phyloP scores from a whole-genome alignment of 2,329 filamentous ascomycete genomes.

The Leptodontidium sp. region DNA sequence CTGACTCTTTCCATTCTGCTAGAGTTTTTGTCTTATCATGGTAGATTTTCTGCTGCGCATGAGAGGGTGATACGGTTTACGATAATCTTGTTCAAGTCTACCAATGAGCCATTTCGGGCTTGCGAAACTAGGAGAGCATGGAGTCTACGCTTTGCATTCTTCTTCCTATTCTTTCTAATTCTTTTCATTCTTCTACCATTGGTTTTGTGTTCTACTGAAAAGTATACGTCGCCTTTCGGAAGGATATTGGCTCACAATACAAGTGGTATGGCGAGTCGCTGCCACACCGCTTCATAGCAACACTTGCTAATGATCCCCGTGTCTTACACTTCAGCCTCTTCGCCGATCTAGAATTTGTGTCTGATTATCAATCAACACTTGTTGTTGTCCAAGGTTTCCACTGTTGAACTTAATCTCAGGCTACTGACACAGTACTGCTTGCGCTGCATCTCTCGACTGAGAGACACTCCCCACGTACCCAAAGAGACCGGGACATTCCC shows the following conservation, averaged over 20 bases:
- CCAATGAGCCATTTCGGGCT: too few species aligned
- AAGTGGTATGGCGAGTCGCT: neutral
- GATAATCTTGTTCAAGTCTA: too few species aligned
- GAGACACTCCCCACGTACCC: neutral
- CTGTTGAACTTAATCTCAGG: neutral
- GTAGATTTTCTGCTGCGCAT: too few species aligned
- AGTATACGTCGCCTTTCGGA: neutral
- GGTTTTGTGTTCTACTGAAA: neutral
- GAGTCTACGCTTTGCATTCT: neutral
- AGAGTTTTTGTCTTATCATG: too few species aligned
- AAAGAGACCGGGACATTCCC: constrained; percentile 1
- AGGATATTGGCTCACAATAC: neutral
- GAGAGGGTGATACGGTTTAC: too few species aligned
- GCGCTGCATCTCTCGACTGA: neutral
- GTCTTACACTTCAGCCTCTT: constrained; percentile 1
- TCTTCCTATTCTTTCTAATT: neutral
- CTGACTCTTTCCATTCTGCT: too few species aligned
- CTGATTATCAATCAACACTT: constrained; percentile 3
- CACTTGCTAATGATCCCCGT: too few species aligned
- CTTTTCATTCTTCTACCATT: neutral
- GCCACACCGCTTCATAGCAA: neutral
- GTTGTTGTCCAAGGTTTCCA: neutral
- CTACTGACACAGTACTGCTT: neutral
- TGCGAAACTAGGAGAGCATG: too few species aligned
- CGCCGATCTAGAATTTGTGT: neutral